Base-by-base conservation (phyloP, 257 asterid genomes). In the Mitragyna speciosa region DNA sequence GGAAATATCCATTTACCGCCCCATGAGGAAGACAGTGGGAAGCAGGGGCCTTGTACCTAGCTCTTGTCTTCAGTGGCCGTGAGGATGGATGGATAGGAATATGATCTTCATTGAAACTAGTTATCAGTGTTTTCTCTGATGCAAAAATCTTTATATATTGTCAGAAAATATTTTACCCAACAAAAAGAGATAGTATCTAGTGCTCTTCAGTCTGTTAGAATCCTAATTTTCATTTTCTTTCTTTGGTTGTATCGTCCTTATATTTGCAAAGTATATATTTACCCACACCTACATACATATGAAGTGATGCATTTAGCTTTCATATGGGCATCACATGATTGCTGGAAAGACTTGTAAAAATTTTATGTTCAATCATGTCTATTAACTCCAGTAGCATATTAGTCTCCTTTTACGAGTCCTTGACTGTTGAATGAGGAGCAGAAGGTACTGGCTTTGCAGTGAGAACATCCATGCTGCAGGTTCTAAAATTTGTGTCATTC, bases 391-490 rank as follows among this genome's bases (percentile, higher is more conserved):
- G 80, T 77, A 59, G 76, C 78, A 39, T 78, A 73, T 45, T 70
- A 76, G 82, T 80, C 82, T 84, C 74, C 82, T 74, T 65, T 80
- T 79, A 81, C 81, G 73, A 81, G 84, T 79, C 72, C 19, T 70
- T 30, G 49, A 33, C 51, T 49, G 76, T 79, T 70, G 72, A 69
- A 26, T 82, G 49, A 36, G 28, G 84, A 80, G 84, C 78, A 17
- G 77, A 63, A 31, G 76, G 45, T 70, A 41, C 36, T 76, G 81
- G 77, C 80, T 72, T 64, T 81, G 70, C 78, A 47, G 45, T 56
- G 77, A 71, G 79, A 73, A 84, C 84, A 84, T 86, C 85, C 82
- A 56, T 83, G 86, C 79, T 76, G 86, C 84, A 71, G 78, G 81
- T 59, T 76, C 87, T 72, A 81, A 81, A 36, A 12, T 78, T 80